A percentile compares a stretch with the other conserved stretches of the same genome.
Evolutionary conservation across 345 rosid genomes (phyloP).

Genomic region (Linum usitatissimum): DNA sequence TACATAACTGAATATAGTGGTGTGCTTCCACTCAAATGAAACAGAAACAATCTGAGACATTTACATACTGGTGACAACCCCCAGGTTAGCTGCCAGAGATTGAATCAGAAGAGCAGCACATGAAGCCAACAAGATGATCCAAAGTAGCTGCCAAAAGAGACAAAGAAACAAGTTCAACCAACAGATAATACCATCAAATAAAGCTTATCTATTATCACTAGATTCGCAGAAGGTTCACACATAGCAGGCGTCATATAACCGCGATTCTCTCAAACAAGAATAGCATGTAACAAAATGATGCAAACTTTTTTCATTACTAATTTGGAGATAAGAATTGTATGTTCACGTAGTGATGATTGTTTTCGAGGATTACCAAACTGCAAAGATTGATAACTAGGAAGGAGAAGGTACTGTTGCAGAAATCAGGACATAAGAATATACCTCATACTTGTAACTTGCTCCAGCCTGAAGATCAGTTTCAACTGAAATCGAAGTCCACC

Average conservation of each 20-base stretch:
- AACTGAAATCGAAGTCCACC: conserved; percentile 39
- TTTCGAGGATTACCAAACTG: neutral
- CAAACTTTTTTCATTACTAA: neutral
- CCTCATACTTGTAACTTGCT: conserved; percentile 78
- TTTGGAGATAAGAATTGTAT: neutral
- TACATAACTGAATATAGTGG: neutral
- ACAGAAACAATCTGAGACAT: neutral
- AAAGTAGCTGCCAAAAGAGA: conserved; percentile 48
- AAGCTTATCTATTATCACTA: no score
- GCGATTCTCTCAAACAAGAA: no score
- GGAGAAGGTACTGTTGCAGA: neutral
- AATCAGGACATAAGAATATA: conserved; percentile 17
- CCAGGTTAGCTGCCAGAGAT: conserved; percentile 87
- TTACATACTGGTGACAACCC: conserved; percentile 74
- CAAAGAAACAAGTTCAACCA: neutral
- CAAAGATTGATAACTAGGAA: neutral
- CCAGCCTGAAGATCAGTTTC: conserved; percentile 96
- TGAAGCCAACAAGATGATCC: conserved; percentile 91
- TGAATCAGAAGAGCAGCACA: conserved; percentile 88
- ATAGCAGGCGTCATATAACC: no score
- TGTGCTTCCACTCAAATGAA: neutral
- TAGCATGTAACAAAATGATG: neutral
- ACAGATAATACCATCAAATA: no score
- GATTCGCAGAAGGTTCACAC: no score
- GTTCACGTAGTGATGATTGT: neutral